Conservation (phyloP, 2,329 filamentous ascomycete genomes). For the Kalaharituber pfeilii region DNA sequence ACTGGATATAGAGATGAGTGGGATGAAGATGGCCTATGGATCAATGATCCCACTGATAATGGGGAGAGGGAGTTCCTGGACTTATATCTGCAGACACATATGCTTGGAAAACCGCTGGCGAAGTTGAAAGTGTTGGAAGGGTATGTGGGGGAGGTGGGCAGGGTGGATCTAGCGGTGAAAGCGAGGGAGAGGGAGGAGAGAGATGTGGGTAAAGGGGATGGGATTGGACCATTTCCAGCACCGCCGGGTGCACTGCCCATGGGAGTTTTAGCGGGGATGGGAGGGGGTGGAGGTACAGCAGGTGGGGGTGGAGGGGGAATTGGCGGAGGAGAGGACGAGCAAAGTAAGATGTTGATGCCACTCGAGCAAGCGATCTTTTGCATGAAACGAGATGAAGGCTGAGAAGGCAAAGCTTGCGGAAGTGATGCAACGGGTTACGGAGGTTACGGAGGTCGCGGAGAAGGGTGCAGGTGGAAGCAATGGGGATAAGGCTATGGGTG, state of each 20-base stretch:
- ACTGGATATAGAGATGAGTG: slow-evolving; percentile 7
- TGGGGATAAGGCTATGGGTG: not conserved
- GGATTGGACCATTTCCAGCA: slow-evolving; percentile 6
- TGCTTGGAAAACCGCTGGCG: slow-evolving; percentile 11
- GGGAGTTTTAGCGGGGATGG: too few species aligned
- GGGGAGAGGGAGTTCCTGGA: not conserved
- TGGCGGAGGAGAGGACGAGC: not conserved
- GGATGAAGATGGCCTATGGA: not conserved
- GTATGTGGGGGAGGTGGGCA: slow-evolving; percentile 2
- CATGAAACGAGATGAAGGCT: slow-evolving; percentile 8
- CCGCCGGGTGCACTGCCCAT: slow-evolving; percentile 7
- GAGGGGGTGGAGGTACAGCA: too few species aligned
- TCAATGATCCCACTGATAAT: not conserved
- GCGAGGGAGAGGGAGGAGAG: not conserved
- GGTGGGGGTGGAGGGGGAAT: not conserved
- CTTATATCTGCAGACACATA: slow-evolving; percentile 11
- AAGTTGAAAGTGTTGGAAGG: slow-evolving; percentile 11
- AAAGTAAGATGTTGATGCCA: slow-evolving; percentile 6
- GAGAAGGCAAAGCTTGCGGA: slow-evolving; percentile 9
- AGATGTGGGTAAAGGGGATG: too few species aligned
- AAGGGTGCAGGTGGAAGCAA: not conserved
- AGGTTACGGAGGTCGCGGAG: not conserved
- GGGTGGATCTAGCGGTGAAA: not conserved
- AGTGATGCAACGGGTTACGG: not conserved
- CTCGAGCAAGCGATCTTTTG: slow-evolving; percentile 12